Evolutionary conservation across 192 early-diverging fungal genomes (phyloP), one percentile per base, ranked within the genome.

Genomic region (Obelidium mucronatum): DNA sequence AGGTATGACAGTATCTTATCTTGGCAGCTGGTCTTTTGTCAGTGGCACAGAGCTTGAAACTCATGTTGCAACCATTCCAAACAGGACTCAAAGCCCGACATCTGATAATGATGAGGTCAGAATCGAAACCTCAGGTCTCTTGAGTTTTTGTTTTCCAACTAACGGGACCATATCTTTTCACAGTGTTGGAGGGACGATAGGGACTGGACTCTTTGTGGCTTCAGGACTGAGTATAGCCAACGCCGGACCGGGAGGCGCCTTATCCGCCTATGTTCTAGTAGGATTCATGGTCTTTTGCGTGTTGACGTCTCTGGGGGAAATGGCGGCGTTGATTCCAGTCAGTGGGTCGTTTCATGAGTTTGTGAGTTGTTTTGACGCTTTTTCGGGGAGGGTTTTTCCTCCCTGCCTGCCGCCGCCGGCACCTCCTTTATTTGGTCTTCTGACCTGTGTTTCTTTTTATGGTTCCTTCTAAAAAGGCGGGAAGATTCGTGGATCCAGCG

Each of bases 301-400:
- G 5, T 77, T 92, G 80, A 94, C 91, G 5, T 92, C 90, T 75
- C 85, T 97, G 69, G 94, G 93, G 75, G 95, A 97, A 78, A 92
- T 96, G 91, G 87, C 93, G 1, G 90, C 95, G 0, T 89, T 90
- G 42, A 90, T 97, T 54, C 93, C 95, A 4, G 87, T 93, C 0
- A 88, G 93, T 0, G 95, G 94, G 31, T 76, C 78, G 26, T 87
- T 83, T 77, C 75, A 83, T 64, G 70, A 77, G 31, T 83, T 64
- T 60, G 79, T 74, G 40, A 68, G 73, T 78, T 91, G 92, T 71
- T 80, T 91, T 48, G 44, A 48, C 44, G 19, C 44, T 48, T 6
- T 15, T 15, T 48, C 11, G 24, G 58, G 58, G 13, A 52, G 51
- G 15, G 51, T n/a, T 52, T 52, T 52, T 52, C n/a, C n/a, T 52